A percentile compares a stretch with the other conserved stretches of the same genome.
These are phyloP conservation scores for Schwanniomyces etchellsii DNA, from an alignment of 1,139 yeast species.

Conservation along the genomic window DNA sequence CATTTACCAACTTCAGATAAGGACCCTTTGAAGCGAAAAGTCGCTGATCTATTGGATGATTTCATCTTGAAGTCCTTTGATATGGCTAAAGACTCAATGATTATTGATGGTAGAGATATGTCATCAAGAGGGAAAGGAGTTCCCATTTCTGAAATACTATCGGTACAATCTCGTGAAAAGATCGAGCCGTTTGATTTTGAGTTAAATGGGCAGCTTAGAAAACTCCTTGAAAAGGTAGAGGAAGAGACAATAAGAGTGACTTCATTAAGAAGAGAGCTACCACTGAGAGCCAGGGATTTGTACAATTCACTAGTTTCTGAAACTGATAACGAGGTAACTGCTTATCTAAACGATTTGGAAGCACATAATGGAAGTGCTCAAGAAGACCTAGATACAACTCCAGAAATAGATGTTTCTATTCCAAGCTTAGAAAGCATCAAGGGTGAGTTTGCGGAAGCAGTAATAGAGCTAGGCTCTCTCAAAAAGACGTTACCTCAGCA, in stretches of 20 bases:
- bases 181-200: constrained; percentile 62
- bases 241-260: constrained; percentile 51
- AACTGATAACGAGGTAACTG: constrained; percentile 30
- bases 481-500: constrained; percentile 28
- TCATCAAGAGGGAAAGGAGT: constrained; percentile 7
- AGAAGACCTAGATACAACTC: constrained; percentile 1
- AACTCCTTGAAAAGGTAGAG: constrained; percentile 50
- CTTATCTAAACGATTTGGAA: constrained; percentile 17
- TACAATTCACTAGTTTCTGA: constrained; percentile 23
- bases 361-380: constrained; percentile 8
- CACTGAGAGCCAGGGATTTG: constrained; percentile 24
- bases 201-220: constrained; percentile 49
- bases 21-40: constrained; percentile 43
- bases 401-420: constrained; percentile 13
- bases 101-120: constrained; percentile 43
- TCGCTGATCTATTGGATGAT: constrained; percentile 37
- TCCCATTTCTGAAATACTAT: constrained; percentile 20
- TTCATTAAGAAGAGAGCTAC: constrained; percentile 47
- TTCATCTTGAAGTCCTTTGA: constrained; percentile 47
- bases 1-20: constrained; percentile 42
- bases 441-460: constrained; percentile 22
- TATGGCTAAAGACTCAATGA: constrained; percentile 42
- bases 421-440: constrained; percentile 15
- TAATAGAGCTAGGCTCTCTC: constrained; percentile 17
- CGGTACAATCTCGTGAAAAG: constrained; percentile 30